Percentiles rank a stretch among this genome's conserved stretches.
phyloP scores from a whole-genome alignment of 768 basidiomycete genomes.

The Collybiopsis confluens region DNA sequence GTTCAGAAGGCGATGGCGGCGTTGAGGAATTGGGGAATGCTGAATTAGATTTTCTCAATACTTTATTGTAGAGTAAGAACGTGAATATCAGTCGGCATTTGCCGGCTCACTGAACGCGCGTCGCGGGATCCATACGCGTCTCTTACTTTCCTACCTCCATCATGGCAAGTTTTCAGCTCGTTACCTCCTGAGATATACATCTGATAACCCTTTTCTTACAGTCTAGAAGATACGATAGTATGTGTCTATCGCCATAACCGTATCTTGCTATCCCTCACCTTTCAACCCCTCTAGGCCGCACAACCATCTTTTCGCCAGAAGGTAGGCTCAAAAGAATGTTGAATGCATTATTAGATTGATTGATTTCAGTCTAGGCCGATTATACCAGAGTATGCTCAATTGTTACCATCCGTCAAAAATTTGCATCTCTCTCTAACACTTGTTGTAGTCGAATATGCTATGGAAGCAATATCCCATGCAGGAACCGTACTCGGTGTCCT shows the following conservation, averaged over 20 bases:
- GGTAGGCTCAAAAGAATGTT: slow-evolving; percentile 47
- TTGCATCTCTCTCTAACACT: slow-evolving; percentile 5
- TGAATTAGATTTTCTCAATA: too few species aligned
- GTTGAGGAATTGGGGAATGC: slow-evolving; percentile 28
- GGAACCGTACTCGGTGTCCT: slow-evolving; percentile 92
- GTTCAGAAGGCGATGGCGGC: slow-evolving; percentile 39
- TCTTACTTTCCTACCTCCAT: slow-evolving; percentile 14
- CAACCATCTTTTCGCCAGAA: slow-evolving; percentile 99
- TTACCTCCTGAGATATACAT: background rate
- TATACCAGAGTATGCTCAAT: slow-evolving; percentile 83
- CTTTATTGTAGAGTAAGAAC: background rate
- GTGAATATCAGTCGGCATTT: background rate
- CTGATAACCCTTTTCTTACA: slow-evolving; percentile 22
- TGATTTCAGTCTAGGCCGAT: slow-evolving; percentile 55
- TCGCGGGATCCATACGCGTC: slow-evolving; percentile 23
- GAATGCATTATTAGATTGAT: slow-evolving; percentile 4
- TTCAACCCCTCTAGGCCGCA: slow-evolving; percentile 56
- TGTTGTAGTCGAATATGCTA: slow-evolving; percentile 91
- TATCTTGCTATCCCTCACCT: slow-evolving; percentile 4
- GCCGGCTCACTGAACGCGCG: slow-evolving; percentile 1
- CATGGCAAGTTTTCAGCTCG: slow-evolving; percentile 39
- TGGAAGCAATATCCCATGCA: slow-evolving; percentile 98
- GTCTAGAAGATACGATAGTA: slow-evolving; percentile 96
- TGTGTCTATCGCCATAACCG: slow-evolving; percentile 30
- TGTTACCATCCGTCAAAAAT: background rate